A percentile compares a stretch with the other conserved stretches of the same genome.
phyloP scores from a whole-genome alignment of 768 basidiomycete species.

The Tylopilus vinaceipallidus region DNA sequence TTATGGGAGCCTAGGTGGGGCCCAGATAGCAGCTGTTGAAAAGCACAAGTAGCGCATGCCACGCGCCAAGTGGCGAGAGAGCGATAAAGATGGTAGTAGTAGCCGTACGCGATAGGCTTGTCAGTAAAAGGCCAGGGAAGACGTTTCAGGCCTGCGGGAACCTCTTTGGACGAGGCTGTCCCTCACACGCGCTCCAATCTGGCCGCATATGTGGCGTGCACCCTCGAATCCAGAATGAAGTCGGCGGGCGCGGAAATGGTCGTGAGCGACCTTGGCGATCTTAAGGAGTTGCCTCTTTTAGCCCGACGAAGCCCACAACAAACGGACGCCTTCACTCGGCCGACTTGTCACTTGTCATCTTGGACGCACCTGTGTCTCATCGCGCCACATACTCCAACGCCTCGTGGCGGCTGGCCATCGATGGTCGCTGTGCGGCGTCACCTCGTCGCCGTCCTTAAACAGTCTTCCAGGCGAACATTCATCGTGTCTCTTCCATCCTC shows the following conservation, averaged over 20 bases:
- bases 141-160: slow-evolving; percentile 1
- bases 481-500: not conserved
- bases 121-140: not conserved
- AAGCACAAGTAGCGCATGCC: slow-evolving; percentile 12
- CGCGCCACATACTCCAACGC: slow-evolving; percentile 6
- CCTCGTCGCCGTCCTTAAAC: not conserved
- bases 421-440: not conserved
- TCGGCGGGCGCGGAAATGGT: slow-evolving; percentile 15
- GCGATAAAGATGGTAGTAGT: slow-evolving; percentile 7
- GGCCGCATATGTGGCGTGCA: slow-evolving; percentile 2
- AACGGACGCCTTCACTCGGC: no score
- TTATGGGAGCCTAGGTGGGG: not conserved
- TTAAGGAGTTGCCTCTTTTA: slow-evolving; percentile 17
- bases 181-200: slow-evolving; percentile 21
- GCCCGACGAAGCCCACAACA: not conserved
- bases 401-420: no score
- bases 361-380: no score
- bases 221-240: slow-evolving; percentile 5
- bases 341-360: no score
- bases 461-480: not conserved
- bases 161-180: not conserved
- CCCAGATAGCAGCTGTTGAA: slow-evolving; percentile 3
- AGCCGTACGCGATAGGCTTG: not conserved
- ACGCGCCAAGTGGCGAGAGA: not conserved
- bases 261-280: slow-evolving; percentile 12